phyloP scores from a whole-genome alignment of 352 stramenopile genomes.

The Phytophthora boehmeriae region DNA sequence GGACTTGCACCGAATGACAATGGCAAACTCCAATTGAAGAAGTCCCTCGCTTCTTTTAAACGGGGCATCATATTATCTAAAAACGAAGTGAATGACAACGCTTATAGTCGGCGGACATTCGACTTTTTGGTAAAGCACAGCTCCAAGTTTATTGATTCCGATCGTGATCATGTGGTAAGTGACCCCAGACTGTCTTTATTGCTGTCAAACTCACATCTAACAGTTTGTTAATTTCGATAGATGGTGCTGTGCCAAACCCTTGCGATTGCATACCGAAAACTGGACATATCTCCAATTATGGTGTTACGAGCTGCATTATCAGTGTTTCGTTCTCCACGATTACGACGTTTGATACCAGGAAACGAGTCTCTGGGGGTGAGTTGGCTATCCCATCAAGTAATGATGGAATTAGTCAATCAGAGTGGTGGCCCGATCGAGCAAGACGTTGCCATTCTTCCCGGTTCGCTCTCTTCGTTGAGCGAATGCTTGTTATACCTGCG shows the following conservation, averaged over 20 bases:
- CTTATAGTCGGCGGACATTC: constrained; percentile 44
- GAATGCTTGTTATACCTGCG: constrained; percentile 36
- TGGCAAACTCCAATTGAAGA: constrained; percentile 24
- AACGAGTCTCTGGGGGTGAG: constrained; percentile 23
- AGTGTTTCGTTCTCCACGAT: constrained; percentile 35
- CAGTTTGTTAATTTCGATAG: constrained; percentile 12
- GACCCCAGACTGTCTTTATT: background rate
- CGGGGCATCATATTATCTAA: constrained; percentile 25
- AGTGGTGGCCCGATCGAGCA: background rate
- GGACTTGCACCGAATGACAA: constrained; percentile 5
- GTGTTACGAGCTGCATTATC: constrained; percentile 29
- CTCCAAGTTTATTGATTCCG: constrained; percentile 24
- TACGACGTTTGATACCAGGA: constrained; percentile 28
- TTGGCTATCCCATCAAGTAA: constrained; percentile 34
- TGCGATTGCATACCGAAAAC: constrained; percentile 19
- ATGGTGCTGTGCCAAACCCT: constrained; percentile 29
- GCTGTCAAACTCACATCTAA: background rate
- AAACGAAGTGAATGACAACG: constrained; percentile 31
- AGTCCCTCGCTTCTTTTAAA: constrained; percentile 36
- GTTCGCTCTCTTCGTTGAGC: constrained; percentile 16
- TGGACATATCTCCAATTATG: constrained; percentile 24
- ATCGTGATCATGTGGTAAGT: constrained; percentile 39
- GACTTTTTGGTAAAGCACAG: constrained; percentile 38
- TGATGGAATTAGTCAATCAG: constrained; percentile 19
- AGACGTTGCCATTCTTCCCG: background rate